phyloP scores from a whole-genome alignment of 2,329 filamentous ascomycete genomes.

The Alternaria solani region DNA sequence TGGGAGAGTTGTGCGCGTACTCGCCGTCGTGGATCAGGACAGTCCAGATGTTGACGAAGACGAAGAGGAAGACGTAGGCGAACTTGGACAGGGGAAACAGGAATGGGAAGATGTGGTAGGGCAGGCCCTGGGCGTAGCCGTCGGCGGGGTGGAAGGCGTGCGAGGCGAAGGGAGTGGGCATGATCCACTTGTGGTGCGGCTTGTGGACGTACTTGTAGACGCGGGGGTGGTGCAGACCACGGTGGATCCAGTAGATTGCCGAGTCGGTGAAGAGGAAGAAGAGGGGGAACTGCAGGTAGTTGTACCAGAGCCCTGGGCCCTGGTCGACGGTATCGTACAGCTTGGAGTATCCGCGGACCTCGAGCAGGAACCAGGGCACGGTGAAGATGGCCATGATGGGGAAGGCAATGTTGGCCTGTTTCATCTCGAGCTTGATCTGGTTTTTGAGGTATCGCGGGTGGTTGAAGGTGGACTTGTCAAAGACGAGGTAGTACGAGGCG shows the following conservation, averaged over 20 bases:
- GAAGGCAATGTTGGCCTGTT: conserved; percentile 77
- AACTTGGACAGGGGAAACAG: conserved; percentile 92
- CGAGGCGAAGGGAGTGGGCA: conserved; percentile 91
- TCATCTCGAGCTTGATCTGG: conserved; percentile 86
- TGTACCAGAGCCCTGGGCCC: conserved; percentile 80
- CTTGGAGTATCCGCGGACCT: conserved; percentile 84
- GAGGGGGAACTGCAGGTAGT: conserved; percentile 82
- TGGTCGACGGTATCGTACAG: conserved; percentile 83
- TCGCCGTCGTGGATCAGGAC: conserved; percentile 96
- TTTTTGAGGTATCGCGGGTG: conserved; percentile 97
- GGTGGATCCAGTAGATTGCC: conserved; percentile 91
- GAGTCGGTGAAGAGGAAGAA: conserved; percentile 91
- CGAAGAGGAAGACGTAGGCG: conserved; percentile 84
- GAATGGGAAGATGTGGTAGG: conserved; percentile 94
- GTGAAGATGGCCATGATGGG: conserved; percentile 86
- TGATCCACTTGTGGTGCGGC: conserved; percentile 99
- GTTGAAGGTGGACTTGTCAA: conserved; percentile 86
- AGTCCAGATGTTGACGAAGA: conserved; percentile 96
- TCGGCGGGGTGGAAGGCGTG: conserved; percentile 96
- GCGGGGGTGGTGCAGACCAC: conserved; percentile 78
- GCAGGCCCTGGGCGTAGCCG: conserved; percentile 85
- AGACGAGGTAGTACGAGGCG: conserved; percentile 86
- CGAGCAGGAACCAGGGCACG: conserved; percentile 79
- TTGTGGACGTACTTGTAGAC: conserved; percentile 93
- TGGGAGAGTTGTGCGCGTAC: conserved; percentile 87